Percentiles rank a stretch among this genome's conserved stretches.
phyloP scores from a whole-genome alignment of 176 grass and related monocot species.

The Saccharum spontaneum region DNA sequence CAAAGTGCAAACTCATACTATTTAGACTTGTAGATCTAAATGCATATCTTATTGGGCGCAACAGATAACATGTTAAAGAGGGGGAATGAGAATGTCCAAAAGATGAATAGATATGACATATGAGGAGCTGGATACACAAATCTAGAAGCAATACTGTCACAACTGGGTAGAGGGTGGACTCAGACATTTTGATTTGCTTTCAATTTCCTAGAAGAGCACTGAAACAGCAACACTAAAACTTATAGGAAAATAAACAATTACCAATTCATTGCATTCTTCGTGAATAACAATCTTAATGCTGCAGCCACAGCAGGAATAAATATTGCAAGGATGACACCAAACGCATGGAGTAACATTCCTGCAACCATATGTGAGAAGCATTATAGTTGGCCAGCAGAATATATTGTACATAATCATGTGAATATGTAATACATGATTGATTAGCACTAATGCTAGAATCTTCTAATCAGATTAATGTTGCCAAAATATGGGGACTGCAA shows the following conservation, averaged over 20 bases:
- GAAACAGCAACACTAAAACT: not conserved
- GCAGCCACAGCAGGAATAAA: slow-evolving; percentile 70
- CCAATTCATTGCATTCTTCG: slow-evolving; percentile 97
- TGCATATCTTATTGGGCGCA: not conserved
- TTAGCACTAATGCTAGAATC: not conserved
- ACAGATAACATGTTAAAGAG: not conserved
- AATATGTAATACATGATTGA: slow-evolving; percentile 3
- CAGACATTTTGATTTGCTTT: not conserved
- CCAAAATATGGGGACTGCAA: not conserved
- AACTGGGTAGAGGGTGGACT: not conserved
- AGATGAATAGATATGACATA: not conserved
- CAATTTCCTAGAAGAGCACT: not conserved
- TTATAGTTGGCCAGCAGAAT: slow-evolving; percentile 23
- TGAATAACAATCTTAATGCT: slow-evolving; percentile 77
- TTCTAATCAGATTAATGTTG: slow-evolving; percentile 24
- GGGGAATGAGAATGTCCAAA: slow-evolving; percentile 6
- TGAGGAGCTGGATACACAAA: not conserved
- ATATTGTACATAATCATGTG: not conserved
- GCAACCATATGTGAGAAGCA: slow-evolving; percentile 46
- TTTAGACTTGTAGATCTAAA: slow-evolving; percentile 14
- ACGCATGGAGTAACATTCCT: slow-evolving; percentile 85
- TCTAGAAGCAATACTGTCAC: not conserved
- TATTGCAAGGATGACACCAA: slow-evolving; percentile 80
- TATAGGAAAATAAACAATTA: slow-evolving; percentile 46
- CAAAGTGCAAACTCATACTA: not conserved